phyloP scores from a whole-genome alignment of 2,329 filamentous ascomycete species.

The Fusarium sp. region DNA sequence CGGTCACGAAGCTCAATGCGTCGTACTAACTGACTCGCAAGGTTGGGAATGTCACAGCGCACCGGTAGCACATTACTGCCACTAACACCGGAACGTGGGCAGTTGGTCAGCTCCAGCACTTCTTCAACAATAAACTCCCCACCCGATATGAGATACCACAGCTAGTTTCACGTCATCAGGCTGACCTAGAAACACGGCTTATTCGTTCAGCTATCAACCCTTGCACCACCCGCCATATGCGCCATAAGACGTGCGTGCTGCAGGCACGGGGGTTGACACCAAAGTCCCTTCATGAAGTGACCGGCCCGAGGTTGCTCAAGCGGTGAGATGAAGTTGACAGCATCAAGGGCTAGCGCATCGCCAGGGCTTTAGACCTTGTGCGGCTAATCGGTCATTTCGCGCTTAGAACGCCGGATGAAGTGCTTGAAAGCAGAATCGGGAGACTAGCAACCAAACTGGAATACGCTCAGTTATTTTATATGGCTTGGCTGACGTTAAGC shows the following conservation, averaged over 20 bases:
- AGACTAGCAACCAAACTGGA: conserved; percentile 21
- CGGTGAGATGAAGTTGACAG: conserved; percentile 45
- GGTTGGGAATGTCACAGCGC: background rate
- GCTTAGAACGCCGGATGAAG: conserved; percentile 30
- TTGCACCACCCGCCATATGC: background rate
- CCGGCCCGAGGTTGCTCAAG: conserved; percentile 32
- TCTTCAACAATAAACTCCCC: background rate
- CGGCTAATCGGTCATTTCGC: conserved; percentile 38
- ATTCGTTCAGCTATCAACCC: conserved; percentile 18
- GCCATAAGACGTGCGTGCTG: conserved; percentile 28
- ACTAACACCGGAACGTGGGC: conserved; percentile 11
- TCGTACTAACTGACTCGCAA: conserved; percentile 15
- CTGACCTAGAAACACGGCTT: conserved; percentile 22
- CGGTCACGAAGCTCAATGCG: conserved; percentile 10
- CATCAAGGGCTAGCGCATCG: conserved; percentile 37
- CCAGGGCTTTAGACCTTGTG: conserved; percentile 40
- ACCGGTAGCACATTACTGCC: background rate
- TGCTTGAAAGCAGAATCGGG: conserved; percentile 14
- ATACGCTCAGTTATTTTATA: conserved; percentile 8
- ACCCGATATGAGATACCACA: conserved; percentile 10
- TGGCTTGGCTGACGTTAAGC: conserved; percentile 15
- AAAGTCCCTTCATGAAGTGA: conserved; percentile 35
- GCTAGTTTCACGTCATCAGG: conserved; percentile 14
- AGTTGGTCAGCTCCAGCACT: background rate
- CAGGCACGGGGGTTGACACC: conserved; percentile 27